Evolutionary conservation across 768 basidiomycete genomes (phyloP).

Genomic region (Daedalea quercina): DNA sequence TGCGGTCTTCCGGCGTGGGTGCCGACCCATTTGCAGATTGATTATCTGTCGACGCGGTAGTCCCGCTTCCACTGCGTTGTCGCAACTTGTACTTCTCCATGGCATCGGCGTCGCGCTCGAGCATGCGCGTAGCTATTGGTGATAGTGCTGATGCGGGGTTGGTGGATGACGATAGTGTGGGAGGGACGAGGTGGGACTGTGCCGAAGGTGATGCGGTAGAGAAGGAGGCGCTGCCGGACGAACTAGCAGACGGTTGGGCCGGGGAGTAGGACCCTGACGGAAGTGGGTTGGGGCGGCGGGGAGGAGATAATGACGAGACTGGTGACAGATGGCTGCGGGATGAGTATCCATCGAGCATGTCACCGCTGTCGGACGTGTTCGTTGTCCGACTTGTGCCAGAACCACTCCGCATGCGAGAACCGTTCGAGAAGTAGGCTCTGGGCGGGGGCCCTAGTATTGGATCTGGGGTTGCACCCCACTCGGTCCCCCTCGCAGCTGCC

Average conservation of each 20-base stretch:
- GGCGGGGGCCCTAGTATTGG: constrained; percentile 34
- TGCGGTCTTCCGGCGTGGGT: constrained; percentile 38
- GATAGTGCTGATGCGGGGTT: constrained; percentile 50
- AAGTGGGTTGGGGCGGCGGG: constrained; percentile 18
- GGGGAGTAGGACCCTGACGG: constrained; percentile 57
- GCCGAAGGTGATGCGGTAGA: constrained; percentile 34
- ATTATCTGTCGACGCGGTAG: constrained; percentile 66
- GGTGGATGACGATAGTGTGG: constrained; percentile 19
- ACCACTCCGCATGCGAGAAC: constrained; percentile 64
- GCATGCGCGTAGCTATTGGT: constrained; percentile 74
- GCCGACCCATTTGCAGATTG: constrained; percentile 56
- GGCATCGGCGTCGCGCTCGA: constrained; percentile 79
- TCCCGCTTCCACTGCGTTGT: constrained; percentile 76
- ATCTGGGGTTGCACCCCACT: constrained; percentile 38
- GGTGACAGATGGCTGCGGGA: constrained; percentile 41
- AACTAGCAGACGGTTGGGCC: constrained; percentile 40
- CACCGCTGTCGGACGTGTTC: constrained; percentile 68
- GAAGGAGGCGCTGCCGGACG: constrained; percentile 31
- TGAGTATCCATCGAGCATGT: constrained; percentile 40
- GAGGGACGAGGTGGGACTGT: constrained; percentile 29
- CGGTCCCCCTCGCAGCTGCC: constrained; percentile 59
- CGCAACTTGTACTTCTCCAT: constrained; percentile 81
- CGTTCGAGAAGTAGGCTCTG: constrained; percentile 28
- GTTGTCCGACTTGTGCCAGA: constrained; percentile 79
- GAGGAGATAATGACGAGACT: constrained; percentile 25